These are phyloP conservation scores for Tetrahymena elliotti DNA, from an alignment of 73 alveolate species.

Conservation along the genomic window DNA sequence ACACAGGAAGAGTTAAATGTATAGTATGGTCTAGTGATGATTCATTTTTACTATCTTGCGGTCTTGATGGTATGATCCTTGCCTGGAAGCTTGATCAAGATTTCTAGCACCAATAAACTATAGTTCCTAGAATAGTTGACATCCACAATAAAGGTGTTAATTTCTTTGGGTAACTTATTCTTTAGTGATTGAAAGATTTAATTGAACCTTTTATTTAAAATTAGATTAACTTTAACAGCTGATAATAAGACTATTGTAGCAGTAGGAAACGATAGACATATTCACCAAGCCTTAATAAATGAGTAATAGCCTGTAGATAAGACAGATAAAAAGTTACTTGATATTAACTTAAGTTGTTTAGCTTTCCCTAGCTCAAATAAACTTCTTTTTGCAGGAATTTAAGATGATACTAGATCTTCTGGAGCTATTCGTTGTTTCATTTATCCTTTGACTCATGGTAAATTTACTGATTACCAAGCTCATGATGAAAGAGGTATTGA, in stretches of 20 bases:
- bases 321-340: slow-evolving; percentile 43
- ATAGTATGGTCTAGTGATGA: slow-evolving; percentile 92
- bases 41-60: slow-evolving; percentile 80
- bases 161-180: slow-evolving; percentile 16
- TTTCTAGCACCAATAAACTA: slow-evolving; percentile 17
- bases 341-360: slow-evolving; percentile 61
- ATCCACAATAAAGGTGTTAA: slow-evolving; percentile 62
- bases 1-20: slow-evolving; percentile 74
- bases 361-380: slow-evolving; percentile 79
- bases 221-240: slow-evolving; percentile 25
- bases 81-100: slow-evolving; percentile 65
- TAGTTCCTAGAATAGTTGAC: slow-evolving; percentile 39
- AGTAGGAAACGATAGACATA: slow-evolving; percentile 71
- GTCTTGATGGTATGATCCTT: slow-evolving; percentile 82
- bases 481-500: slow-evolving; percentile 81
- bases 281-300: slow-evolving; percentile 46
- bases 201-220: not conserved
- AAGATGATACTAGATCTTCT: slow-evolving; percentile 76
- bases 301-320: slow-evolving; percentile 28
- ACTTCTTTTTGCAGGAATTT: slow-evolving; percentile 80
- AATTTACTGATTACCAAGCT: slow-evolving; percentile 63
- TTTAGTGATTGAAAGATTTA: not conserved
- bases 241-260: slow-evolving; percentile 41
- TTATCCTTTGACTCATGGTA: slow-evolving; percentile 46
- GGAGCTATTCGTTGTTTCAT: slow-evolving; percentile 48